phyloP scores from a whole-genome alignment of 1,284 basidiomycete genomes.

The Cutaneotrichosporon spelunceum region DNA sequence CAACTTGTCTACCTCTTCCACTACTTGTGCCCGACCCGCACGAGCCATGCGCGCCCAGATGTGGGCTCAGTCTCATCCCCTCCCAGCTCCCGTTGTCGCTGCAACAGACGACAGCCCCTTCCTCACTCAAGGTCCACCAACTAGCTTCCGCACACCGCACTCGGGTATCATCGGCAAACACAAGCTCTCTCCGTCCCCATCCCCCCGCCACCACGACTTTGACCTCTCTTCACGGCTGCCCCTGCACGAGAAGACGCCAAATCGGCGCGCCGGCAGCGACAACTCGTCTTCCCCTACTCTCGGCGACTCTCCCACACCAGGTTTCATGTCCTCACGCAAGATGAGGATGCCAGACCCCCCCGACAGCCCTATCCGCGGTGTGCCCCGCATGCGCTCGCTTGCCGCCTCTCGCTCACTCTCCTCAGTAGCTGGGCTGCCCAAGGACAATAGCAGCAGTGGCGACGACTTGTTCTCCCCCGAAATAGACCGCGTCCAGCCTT shows the following conservation, averaged over 20 bases:
- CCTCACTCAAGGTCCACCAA: conserved; percentile 10
- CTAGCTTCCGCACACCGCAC: conserved; percentile 19
- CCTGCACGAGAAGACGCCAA: conserved; percentile 11
- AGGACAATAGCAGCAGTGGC: conserved; percentile 5
- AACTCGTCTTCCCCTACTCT: conserved; percentile 32
- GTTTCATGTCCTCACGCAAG: conserved; percentile 40
- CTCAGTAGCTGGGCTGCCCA: background rate
- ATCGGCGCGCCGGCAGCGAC: conserved; percentile 12
- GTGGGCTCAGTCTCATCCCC: conserved; percentile 1
- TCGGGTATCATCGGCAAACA: conserved; percentile 35
- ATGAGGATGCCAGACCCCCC: conserved; percentile 39
- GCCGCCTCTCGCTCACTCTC: conserved; percentile 6
- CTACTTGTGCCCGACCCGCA: background rate
- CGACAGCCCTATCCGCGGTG: conserved; percentile 41
- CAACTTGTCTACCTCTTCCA: background rate
- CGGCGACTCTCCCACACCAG: conserved; percentile 43
- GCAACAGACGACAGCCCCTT: conserved; percentile 16
- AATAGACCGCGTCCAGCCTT: conserved; percentile 7
- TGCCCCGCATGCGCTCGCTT: conserved; percentile 44
- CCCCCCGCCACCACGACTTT: conserved; percentile 37
- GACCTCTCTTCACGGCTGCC: conserved; percentile 46
- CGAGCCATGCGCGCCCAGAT: conserved; percentile 4
- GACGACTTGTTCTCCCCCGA: conserved; percentile 26
- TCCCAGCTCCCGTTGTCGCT: conserved; percentile 7
- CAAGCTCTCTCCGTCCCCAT: conserved; percentile 46